phyloP scores from a whole-genome alignment of 2,329 filamentous ascomycete species.

The Hypocrella siamensis region DNA sequence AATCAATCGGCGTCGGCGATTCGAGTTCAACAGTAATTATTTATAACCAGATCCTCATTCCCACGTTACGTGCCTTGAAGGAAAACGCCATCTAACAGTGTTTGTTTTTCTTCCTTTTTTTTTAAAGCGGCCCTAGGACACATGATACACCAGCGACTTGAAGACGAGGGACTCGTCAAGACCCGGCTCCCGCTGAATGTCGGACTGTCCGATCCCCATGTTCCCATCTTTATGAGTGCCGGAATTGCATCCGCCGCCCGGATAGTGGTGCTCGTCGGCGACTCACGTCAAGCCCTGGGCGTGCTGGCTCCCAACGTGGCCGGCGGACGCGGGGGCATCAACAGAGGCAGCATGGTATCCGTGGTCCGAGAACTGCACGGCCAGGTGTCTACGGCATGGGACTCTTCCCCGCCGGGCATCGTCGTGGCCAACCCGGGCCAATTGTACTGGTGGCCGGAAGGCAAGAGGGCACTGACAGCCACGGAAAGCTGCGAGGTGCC shows the following conservation, averaged over 20 bases:
- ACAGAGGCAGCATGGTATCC: slow-evolving; percentile 53
- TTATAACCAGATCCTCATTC: background rate
- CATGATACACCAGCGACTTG: slow-evolving; percentile 47
- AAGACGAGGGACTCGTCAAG: slow-evolving; percentile 40
- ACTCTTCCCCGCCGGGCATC: slow-evolving; percentile 35
- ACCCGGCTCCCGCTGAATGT: slow-evolving; percentile 45
- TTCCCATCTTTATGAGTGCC: slow-evolving; percentile 43
- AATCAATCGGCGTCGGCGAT: slow-evolving; percentile 60
- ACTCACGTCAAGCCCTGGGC: slow-evolving; percentile 56
- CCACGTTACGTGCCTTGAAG: background rate
- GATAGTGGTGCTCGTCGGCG: slow-evolving; percentile 60
- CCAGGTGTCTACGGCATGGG: slow-evolving; percentile 17
- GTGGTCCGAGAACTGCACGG: slow-evolving; percentile 34
- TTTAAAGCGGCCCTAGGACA: slow-evolving; percentile 42
- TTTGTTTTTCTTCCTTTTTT: background rate
- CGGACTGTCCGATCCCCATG: slow-evolving; percentile 33
- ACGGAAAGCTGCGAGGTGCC: slow-evolving; percentile 41
- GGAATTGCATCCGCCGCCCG: slow-evolving; percentile 12
- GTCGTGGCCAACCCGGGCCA: slow-evolving; percentile 68
- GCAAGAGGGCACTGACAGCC: slow-evolving; percentile 42
- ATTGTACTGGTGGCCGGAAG: slow-evolving; percentile 57
- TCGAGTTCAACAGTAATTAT: slow-evolving; percentile 54
- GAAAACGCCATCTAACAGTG: background rate
- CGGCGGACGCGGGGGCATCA: slow-evolving; percentile 47
- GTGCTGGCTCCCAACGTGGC: slow-evolving; percentile 56